Base-by-base conservation (phyloP, 2,329 filamentous ascomycete species). In the Fusarium anguioides region DNA sequence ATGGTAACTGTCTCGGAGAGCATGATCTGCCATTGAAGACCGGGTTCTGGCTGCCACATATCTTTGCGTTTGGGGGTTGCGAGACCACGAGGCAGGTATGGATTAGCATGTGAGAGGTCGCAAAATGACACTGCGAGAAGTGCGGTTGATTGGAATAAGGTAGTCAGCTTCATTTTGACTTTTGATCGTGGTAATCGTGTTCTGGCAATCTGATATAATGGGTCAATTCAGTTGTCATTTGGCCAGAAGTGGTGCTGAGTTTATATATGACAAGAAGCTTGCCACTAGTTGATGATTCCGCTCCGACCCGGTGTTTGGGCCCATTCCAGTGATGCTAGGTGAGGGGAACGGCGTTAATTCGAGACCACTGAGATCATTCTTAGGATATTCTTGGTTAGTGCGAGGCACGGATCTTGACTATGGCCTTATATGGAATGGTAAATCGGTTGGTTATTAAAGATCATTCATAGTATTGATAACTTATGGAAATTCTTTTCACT, bases 21-120 rank as follows among this genome's bases (percentile, higher is more conserved):
- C 24, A 87, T 79, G 44, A 90, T 90, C 67, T 90, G 87, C 87
- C 87, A 90, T 7, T 81, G 81, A 2, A 80, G 76, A 9, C 81
- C 82, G 15, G 83, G 81, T 1, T 73, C 68, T 1, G 87, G 88
- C 50, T 81, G 77, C 87, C 87, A 89, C 5, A 35, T 6, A 0
- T 18, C 24, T 24, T 63, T 46, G 10, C 44, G 58, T 2, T 61
- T 61, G 2, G 18, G 18, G 0, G 20, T 29, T 2, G 12, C 10
- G 17, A 7, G 10, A 1, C 39, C 39, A 10, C 46, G 55, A 2
- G 23, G 26, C 1, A 5, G 7, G 5, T 24, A 14, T 0, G 17
- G 18, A 0, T 41, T 5, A 2, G 14, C 46, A 4, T 24, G 12
- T 1, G 20, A 23, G 1, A 39, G 14, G 2, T n/a, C 51, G 4